phyloP scores from a whole-genome alignment of 495 filamentous ascomycete species.

The Penicillium daleae region DNA sequence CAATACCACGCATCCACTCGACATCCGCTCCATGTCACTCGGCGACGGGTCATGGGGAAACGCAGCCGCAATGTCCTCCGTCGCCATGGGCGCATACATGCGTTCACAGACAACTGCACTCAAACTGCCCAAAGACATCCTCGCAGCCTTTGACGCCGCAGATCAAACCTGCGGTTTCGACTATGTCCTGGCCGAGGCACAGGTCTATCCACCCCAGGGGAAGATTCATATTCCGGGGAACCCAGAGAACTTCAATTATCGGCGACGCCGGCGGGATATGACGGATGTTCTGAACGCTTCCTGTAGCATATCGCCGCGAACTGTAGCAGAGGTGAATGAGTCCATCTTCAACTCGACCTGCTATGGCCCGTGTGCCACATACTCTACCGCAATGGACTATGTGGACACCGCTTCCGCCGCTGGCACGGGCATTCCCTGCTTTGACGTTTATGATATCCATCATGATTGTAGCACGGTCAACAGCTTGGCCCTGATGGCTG shows the following conservation, averaged over 20 bases:
- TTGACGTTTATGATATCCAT: constrained; percentile 43
- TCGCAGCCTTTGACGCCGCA: constrained; percentile 33
- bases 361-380: constrained; percentile 44
- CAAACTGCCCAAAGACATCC: constrained; percentile 31
- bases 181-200: constrained; percentile 31
- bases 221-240: constrained; percentile 41
- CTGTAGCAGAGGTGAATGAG: constrained; percentile 26
- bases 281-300: constrained; percentile 17
- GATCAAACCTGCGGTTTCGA: constrained; percentile 42
- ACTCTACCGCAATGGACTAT: constrained; percentile 41
- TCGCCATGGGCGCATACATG: constrained; percentile 34
- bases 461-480: constrained; percentile 37
- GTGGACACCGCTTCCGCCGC: constrained; percentile 22
- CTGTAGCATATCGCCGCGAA: constrained; percentile 32
- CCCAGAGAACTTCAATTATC: constrained; percentile 40
- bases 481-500: constrained; percentile 24
- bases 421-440: constrained; percentile 26
- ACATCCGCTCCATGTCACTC: constrained; percentile 40
- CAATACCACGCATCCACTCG: constrained; percentile 31
- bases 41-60: constrained; percentile 44
- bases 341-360: constrained; percentile 45
- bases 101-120: constrained; percentile 27
- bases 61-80: constrained; percentile 36
- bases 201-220: constrained; percentile 36
- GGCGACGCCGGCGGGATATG: constrained; percentile 22